Conservation (phyloP, 75 land plant species). For the Cunninghamia lanceolata region DNA sequence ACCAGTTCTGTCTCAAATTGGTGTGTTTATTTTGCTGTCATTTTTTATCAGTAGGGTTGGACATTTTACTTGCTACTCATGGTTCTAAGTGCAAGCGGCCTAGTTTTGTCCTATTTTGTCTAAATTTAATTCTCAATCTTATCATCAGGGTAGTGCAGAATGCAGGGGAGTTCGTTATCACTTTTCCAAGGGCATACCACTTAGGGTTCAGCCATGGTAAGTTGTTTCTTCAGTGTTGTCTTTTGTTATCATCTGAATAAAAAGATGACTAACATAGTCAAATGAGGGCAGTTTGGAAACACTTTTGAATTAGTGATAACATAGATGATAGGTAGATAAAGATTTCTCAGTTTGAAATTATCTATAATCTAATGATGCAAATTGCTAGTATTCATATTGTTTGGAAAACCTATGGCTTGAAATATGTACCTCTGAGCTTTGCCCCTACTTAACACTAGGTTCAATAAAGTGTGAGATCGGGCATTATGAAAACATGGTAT, state of each 20-base stretch:
- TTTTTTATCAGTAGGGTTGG: neutral
- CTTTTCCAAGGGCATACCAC: constrained; percentile 98
- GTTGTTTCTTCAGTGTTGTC: constrained; percentile 6
- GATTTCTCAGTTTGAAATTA: neutral
- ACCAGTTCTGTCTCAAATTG: neutral
- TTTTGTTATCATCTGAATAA: neutral
- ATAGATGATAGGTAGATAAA: too few species aligned
- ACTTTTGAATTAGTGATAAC: neutral
- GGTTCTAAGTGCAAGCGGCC: neutral
- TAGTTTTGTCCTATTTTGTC: neutral
- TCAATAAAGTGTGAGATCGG: too few species aligned
- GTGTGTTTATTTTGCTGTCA: neutral
- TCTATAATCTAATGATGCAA: neutral
- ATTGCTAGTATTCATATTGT: neutral
- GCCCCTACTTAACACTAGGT: too few species aligned
- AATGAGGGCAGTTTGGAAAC: neutral
- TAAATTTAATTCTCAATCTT: neutral
- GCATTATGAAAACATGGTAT: too few species aligned
- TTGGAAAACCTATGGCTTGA: neutral
- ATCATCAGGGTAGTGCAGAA: constrained; percentile 91
- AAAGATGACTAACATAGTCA: neutral
- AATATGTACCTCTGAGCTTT: neutral
- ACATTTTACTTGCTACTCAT: neutral
- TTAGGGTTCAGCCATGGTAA: constrained; percentile 97
- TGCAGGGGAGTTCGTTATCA: constrained; percentile 98